Evolutionary conservation across 495 filamentous ascomycete species (phyloP).

Genomic region (Pyronema omphalodes): DNA sequence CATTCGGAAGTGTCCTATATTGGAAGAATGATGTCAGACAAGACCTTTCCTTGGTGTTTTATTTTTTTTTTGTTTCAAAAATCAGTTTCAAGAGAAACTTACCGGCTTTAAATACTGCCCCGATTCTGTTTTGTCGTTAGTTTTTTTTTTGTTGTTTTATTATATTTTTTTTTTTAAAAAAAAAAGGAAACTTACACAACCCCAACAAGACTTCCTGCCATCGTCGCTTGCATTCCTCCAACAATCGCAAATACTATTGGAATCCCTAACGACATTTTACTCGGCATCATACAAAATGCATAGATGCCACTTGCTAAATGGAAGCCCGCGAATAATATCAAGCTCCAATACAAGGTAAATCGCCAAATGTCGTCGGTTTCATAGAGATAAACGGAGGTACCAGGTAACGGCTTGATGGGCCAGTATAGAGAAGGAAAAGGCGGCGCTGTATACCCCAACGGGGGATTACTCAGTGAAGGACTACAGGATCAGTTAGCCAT

Average conservation of each 20-base stretch:
- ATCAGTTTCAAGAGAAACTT: background rate
- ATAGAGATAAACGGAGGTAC: constrained; percentile 50
- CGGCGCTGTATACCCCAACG: constrained; percentile 51
- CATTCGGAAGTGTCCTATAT: constrained; percentile 62
- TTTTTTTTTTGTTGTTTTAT: constrained; percentile 4
- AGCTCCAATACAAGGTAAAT: constrained; percentile 81
- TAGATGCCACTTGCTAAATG: constrained; percentile 53
- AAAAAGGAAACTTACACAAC: constrained; percentile 48
- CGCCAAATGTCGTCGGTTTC: constrained; percentile 68
- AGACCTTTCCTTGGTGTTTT: too few relatives aligned
- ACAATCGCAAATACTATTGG: constrained; percentile 57
- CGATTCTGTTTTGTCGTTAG: constrained; percentile 41
- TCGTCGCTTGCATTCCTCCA: constrained; percentile 59
- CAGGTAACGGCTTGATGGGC: constrained; percentile 38
- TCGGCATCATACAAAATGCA: constrained; percentile 50
- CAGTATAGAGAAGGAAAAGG: constrained; percentile 79
- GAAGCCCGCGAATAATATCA: constrained; percentile 46
- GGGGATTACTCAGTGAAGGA: constrained; percentile 15
- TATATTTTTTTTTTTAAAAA: background rate
- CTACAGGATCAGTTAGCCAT: too few relatives aligned
- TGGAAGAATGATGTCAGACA: background rate
- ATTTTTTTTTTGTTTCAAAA: background rate
- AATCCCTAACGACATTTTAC: constrained; percentile 29
- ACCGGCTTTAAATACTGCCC: constrained; percentile 71
- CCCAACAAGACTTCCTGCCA: constrained; percentile 80